Percentiles rank a stretch among this genome's conserved stretches.
Conservation (phyloP, 345 rosid genomes). For the Mangifera indica region DNA sequence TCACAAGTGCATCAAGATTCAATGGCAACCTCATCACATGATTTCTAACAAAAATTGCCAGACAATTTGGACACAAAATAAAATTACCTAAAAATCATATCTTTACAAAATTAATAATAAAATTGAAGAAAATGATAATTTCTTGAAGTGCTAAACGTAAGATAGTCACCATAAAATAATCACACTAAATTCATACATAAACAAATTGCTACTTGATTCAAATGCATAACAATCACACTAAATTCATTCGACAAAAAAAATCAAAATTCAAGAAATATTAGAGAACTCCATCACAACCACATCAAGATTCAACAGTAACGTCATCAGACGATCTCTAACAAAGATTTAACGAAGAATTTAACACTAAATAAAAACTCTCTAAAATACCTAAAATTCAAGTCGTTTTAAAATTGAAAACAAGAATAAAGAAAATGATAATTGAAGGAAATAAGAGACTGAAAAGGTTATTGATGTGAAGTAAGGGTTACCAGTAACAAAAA, state of each 20-base stretch:
- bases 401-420: background rate
- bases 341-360: background rate
- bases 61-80: too few relatives aligned
- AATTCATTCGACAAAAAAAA: background rate
- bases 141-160: too few relatives aligned
- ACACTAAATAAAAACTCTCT: background rate
- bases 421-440: background rate
- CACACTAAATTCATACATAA: too few relatives aligned
- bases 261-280: background rate
- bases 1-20: background rate
- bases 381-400: too few relatives aligned
- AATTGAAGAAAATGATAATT: too few relatives aligned
- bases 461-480: background rate
- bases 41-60: too few relatives aligned
- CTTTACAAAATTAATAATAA: too few relatives aligned
- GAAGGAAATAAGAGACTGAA: background rate
- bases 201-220: too few relatives aligned
- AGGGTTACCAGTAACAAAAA: slow-evolving; percentile 11
- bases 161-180: too few relatives aligned
- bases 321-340: background rate
- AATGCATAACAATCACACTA: background rate
- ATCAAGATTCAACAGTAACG: background rate
- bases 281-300: background rate
- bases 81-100: too few relatives aligned
- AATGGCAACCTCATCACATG: too few relatives aligned